phyloP scores from a whole-genome alignment of 2,329 filamentous ascomycete genomes.

The Paecilomyces variotii region DNA sequence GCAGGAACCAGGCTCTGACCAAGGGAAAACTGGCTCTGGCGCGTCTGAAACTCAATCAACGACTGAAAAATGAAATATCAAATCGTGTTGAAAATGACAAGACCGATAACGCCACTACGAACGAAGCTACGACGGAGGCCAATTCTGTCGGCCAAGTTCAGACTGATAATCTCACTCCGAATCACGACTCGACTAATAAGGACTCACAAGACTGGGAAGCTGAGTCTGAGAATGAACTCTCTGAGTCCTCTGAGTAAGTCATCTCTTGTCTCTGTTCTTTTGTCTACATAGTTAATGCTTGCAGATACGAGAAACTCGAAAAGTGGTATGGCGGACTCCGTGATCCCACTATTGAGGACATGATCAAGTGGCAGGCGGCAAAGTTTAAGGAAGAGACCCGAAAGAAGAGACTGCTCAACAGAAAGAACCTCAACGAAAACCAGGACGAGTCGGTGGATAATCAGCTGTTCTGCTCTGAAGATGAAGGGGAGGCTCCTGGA shows the following conservation, averaged over 20 bases:
- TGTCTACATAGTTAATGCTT: background rate
- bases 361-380: conserved; percentile 6
- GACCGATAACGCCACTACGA: background rate
- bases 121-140: background rate
- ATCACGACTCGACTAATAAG: background rate
- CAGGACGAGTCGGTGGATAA: background rate
- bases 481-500: background rate
- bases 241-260: background rate
- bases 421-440: background rate
- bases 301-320: conserved; percentile 7
- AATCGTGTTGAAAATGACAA: background rate
- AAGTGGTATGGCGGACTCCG: conserved; percentile 3
- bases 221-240: background rate
- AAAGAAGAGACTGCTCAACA: conserved; percentile 2
- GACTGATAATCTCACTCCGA: too few species aligned
- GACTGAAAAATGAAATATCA: background rate
- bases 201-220: background rate
- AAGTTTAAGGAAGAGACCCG: conserved; percentile 2
- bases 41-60: background rate
- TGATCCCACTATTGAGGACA: conserved; percentile 5
- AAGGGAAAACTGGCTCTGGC: background rate
- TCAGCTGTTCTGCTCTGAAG: background rate
- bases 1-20: background rate
- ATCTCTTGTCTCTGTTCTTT: background rate
- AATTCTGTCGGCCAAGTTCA: too few species aligned